Evolutionary conservation across 1,284 basidiomycete species (phyloP).

Genomic region (Naganishia cerealis): DNA sequence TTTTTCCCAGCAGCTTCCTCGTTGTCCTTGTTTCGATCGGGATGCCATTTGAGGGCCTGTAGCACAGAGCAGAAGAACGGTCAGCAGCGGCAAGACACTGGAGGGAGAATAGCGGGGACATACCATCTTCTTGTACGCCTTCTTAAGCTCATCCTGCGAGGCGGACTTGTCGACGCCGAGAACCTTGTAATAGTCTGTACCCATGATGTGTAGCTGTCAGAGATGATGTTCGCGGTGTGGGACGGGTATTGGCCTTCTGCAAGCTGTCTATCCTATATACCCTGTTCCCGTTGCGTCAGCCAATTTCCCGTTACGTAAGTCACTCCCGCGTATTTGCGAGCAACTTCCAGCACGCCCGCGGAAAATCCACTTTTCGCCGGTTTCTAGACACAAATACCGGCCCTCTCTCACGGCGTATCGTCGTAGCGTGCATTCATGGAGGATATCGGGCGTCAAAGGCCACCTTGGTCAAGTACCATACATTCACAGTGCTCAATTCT

Average conservation of each 20-base stretch:
- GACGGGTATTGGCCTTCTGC: neutral
- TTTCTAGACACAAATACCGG: neutral
- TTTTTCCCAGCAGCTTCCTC: slow-evolving; percentile 81
- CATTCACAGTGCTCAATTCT: neutral
- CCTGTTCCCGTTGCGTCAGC: slow-evolving; percentile 15
- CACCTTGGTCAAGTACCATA: neutral
- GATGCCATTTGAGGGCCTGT: slow-evolving; percentile 86
- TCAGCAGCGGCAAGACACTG: slow-evolving; percentile 1
- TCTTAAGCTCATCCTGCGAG: slow-evolving; percentile 30
- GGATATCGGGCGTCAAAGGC: neutral
- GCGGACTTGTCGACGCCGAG: slow-evolving; percentile 39
- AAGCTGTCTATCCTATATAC: slow-evolving; percentile 1
- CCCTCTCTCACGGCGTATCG: neutral
- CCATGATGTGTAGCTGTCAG: slow-evolving; percentile 23
- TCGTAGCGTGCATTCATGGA: too few relatives aligned
- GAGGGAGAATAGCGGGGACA: slow-evolving; percentile 1
- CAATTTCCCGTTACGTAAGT: slow-evolving; percentile 22
- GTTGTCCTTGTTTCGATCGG: slow-evolving; percentile 77
- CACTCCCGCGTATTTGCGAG: slow-evolving; percentile 5
- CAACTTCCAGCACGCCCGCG: slow-evolving; percentile 1
- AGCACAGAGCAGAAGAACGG: neutral
- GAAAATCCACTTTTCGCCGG: neutral
- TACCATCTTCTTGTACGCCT: slow-evolving; percentile 33
- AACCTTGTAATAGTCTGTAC: slow-evolving; percentile 38
- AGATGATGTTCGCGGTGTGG: neutral